These are phyloP conservation scores for Apophysomyces ossiformis DNA, from an alignment of 371 early-diverging fungal species.

Conservation along the genomic window DNA sequence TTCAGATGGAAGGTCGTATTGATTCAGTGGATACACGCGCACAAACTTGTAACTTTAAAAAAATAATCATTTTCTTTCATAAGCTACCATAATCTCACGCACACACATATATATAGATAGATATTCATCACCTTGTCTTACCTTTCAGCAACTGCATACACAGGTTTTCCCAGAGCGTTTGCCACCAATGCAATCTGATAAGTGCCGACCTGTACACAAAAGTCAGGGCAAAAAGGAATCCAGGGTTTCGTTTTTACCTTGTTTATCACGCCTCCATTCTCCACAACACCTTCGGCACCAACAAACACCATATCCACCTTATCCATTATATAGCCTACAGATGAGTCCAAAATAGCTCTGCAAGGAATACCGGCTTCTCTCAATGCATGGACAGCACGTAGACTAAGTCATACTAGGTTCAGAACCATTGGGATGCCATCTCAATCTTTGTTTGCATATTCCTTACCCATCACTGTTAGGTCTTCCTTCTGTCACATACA, in stretches of 20 bases:
- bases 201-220: conserved; percentile 69
- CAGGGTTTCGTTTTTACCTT: conserved; percentile 53
- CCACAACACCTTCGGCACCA: conserved; percentile 97
- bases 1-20: conserved; percentile 81
- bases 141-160: conserved; percentile 95
- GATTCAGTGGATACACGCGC: conserved; percentile 85
- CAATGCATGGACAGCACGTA: conserved; percentile 78
- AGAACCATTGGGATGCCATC: neutral
- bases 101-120: conserved; percentile 2
- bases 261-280: conserved; percentile 97
- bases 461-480: conserved; percentile 80
- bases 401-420: conserved; percentile 37
- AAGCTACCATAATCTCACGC: neutral
- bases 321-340: conserved; percentile 93
- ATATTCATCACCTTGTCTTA: conserved; percentile 28
- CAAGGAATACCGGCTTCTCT: conserved; percentile 83
- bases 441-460: neutral
- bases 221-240: too few relatives aligned
- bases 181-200: conserved; percentile 96
- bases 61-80: neutral
- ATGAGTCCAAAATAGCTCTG: conserved; percentile 88
- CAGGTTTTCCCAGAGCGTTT: conserved; percentile 91
- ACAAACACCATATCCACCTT: conserved; percentile 94
- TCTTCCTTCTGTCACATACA: conserved; percentile 85
- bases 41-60: conserved; percentile 89